Conservation (phyloP, 2,329 filamentous ascomycete species). For the Penicillium thymicola region DNA sequence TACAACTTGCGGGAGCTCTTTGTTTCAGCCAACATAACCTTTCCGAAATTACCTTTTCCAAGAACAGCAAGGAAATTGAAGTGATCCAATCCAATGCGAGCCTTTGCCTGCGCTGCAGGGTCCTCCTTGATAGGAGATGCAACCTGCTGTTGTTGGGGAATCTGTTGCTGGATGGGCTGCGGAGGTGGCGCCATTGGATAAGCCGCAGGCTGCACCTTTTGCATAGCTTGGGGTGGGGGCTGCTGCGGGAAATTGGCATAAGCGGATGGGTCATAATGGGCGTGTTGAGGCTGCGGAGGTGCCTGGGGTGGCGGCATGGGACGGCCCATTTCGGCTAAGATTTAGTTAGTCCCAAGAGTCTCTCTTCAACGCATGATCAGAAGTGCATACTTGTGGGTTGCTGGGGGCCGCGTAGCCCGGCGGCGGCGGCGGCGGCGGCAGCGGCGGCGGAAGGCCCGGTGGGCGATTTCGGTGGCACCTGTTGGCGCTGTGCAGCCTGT, state of each 20-base stretch:
- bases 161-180: slow-evolving; percentile 20
- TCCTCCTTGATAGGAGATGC: slow-evolving; percentile 28
- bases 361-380: not conserved
- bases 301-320: slow-evolving; percentile 33
- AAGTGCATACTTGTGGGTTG: slow-evolving; percentile 37
- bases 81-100: slow-evolving; percentile 90
- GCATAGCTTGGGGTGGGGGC: slow-evolving; percentile 27
- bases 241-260: slow-evolving; percentile 40
- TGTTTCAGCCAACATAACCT: slow-evolving; percentile 98
- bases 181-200: slow-evolving; percentile 31
- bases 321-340: slow-evolving; percentile 37
- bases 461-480: slow-evolving; percentile 48
- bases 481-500: slow-evolving; percentile 40
- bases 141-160: slow-evolving; percentile 24
- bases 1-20: slow-evolving; percentile 90
- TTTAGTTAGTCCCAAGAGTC: slow-evolving; percentile 25
- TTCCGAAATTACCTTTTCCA: slow-evolving; percentile 98
- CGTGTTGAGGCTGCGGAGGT: slow-evolving; percentile 46
- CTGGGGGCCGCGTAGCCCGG: slow-evolving; percentile 45
- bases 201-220: slow-evolving; percentile 22
- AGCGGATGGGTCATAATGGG: slow-evolving; percentile 43
- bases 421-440: slow-evolving; percentile 49
- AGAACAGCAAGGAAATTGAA: slow-evolving; percentile 99
- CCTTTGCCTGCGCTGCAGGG: slow-evolving; percentile 31
- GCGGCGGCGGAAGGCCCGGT: slow-evolving; percentile 47